Conservation (phyloP, 768 basidiomycete species). For the Leccinum aurantiacum region DNA sequence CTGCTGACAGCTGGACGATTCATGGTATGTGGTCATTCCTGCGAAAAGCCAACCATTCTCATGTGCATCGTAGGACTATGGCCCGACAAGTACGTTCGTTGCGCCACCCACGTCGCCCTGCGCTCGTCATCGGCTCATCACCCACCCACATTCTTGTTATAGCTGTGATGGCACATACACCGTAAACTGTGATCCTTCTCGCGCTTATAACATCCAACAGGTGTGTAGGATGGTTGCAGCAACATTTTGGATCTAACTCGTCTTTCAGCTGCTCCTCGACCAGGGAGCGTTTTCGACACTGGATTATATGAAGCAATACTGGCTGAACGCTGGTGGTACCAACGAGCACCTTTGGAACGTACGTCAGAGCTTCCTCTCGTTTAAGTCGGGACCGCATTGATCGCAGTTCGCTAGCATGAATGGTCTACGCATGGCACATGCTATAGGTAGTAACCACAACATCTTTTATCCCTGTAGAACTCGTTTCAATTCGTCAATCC, state of each 20-base stretch:
- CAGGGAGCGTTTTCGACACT: constrained; percentile 60
- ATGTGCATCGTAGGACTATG: constrained; percentile 50
- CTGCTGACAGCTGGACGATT: constrained; percentile 81
- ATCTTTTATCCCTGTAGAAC: background rate
- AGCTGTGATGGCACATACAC: constrained; percentile 55
- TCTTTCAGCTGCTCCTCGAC: constrained; percentile 47
- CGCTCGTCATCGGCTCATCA: background rate
- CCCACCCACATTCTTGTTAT: background rate
- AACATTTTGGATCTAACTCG: background rate
- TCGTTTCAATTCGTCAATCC: background rate
- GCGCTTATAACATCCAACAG: constrained; percentile 44
- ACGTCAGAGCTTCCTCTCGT: constrained; percentile 14
- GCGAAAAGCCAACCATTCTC: background rate
- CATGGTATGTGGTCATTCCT: constrained; percentile 47
- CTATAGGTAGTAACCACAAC: constrained; percentile 24
- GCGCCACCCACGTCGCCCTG: background rate
- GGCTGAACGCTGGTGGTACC: constrained; percentile 59
- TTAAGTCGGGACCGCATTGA: background rate
- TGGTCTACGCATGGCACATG: constrained; percentile 69
- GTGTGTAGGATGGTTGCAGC: constrained; percentile 28
- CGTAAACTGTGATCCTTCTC: constrained; percentile 40
- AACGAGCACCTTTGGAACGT: constrained; percentile 76
- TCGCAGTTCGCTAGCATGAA: constrained; percentile 50
- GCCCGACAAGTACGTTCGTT: constrained; percentile 54
- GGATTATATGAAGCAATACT: constrained; percentile 58